Base-by-base conservation (phyloP, 371 early-diverging fungal species). In the Haplosporangium sp. region DNA sequence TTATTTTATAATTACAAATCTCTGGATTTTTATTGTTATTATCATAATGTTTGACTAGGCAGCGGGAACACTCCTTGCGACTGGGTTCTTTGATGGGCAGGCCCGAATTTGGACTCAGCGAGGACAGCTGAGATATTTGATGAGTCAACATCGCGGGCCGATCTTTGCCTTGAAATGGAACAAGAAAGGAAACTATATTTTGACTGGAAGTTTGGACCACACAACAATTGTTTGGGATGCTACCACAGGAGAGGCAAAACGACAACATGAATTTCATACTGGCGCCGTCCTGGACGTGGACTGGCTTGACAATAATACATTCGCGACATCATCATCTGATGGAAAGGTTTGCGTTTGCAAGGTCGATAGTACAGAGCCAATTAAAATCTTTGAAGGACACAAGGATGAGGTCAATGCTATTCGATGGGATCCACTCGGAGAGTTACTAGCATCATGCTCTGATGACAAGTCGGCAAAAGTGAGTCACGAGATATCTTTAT, bases 301-400 rank as follows among this genome's bases (percentile, higher is more conserved):
- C 77, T 98, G 99, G 99, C 88, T 90, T 72, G 96, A 97, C 78
- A 93, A 95, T 72, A 84, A 83, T 3, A 97, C 95, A 7, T 96
- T 98, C 88, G 97, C 98, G 2, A 94, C 97, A 0, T 94, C 94
- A 67, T 95, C 96, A 11, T 88, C 90, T 3, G 99, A 98, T 81
- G 89, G 89, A 50, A 87, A 87, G 4, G 93, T 98, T 9, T 90
- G 87, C 56, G 92, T 98, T 0, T 97, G 96, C 85, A 88, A 87
- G 63, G 87, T 94, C 17, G 94, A 93, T 7, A 78, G 83, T 42
- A 68, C 84, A 0, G 86, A 88, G 34, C 96, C 97, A 0, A 44
- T 96, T 39, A 87, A 84, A 63, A 88, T 86, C 37, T 94, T 92
- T 86, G 71, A 84, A 5, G 97, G 96, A 0, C 98, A 97, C 82